phyloP scores from a whole-genome alignment of 75 land plant species.

The Cunninghamia lanceolata region DNA sequence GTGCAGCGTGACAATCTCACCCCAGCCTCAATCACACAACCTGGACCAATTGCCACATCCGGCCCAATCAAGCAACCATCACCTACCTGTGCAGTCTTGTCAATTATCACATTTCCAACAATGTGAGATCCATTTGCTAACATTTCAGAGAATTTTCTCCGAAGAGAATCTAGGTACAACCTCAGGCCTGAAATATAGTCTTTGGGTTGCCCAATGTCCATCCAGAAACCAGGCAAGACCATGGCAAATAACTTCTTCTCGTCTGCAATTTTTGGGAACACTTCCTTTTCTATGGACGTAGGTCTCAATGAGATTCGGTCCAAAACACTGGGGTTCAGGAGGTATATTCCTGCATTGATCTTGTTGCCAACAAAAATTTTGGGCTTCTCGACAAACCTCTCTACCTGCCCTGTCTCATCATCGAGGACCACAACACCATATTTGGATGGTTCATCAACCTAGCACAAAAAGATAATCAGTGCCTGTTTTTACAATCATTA shows the following conservation, averaged over 20 bases:
- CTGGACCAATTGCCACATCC: slow-evolving; percentile 90
- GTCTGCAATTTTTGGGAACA: slow-evolving; percentile 78
- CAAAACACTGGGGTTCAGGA: slow-evolving; percentile 66
- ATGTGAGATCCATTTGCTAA: slow-evolving; percentile 61
- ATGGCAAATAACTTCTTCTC: slow-evolving; percentile 71
- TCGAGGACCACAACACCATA: slow-evolving; percentile 91
- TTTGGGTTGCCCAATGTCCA: slow-evolving; percentile 92
- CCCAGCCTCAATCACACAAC: slow-evolving; percentile 78
- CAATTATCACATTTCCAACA: slow-evolving; percentile 79
- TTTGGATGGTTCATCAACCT: slow-evolving; percentile 96
- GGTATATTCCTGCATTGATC: slow-evolving; percentile 91
- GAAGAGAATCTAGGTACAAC: slow-evolving; percentile 71
- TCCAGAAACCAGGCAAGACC: slow-evolving; percentile 95
- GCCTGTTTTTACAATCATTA: neutral
- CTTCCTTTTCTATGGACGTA: slow-evolving; percentile 91
- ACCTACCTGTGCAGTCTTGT: slow-evolving; percentile 74
- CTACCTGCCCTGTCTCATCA: slow-evolving; percentile 69
- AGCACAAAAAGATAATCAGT: neutral
- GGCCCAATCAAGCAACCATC: slow-evolving; percentile 96
- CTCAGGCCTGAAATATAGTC: slow-evolving; percentile 91
- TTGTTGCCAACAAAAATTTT: slow-evolving; percentile 87
- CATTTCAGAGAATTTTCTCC: slow-evolving; percentile 57
- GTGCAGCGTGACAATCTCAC: slow-evolving; percentile 93
- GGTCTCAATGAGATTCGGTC: slow-evolving; percentile 68
- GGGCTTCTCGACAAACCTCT: slow-evolving; percentile 87